Evolutionary conservation across 345 rosid species (phyloP).

Genomic region (Balakata baccata): DNA sequence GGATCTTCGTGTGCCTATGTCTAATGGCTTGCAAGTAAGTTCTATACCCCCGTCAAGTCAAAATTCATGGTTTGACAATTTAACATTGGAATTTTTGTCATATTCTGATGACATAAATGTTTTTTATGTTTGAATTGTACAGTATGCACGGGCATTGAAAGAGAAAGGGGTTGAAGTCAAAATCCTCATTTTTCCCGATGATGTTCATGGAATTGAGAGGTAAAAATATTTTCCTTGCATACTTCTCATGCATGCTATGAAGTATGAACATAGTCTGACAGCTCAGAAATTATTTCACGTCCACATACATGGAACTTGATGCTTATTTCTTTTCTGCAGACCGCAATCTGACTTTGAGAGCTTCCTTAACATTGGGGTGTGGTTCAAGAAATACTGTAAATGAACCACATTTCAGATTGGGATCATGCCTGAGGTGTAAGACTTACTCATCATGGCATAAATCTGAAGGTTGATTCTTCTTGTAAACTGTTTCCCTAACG

Average conservation of each 20-base stretch:
- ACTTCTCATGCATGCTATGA: neutral
- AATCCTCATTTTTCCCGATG: slow-evolving; percentile 62
- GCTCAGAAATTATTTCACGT: neutral
- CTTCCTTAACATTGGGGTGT: slow-evolving; percentile 69
- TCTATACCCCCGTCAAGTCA: slow-evolving; percentile 7
- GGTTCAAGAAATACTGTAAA: slow-evolving; percentile 82
- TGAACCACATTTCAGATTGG: slow-evolving; percentile 11
- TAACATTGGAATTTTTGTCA: neutral
- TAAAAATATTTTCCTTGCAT: slow-evolving; percentile 22
- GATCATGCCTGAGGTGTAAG: neutral
- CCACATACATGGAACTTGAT: slow-evolving; percentile 18
- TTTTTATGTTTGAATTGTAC: slow-evolving; percentile 19
- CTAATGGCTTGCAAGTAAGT: slow-evolving; percentile 81
- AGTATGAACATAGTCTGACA: neutral
- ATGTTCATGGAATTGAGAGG: slow-evolving; percentile 70
- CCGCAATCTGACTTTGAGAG: slow-evolving; percentile 85
- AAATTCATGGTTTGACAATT: neutral
- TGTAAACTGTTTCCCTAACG: neutral
- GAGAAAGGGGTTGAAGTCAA: slow-evolving; percentile 79
- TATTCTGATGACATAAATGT: neutral
- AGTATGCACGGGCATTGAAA: slow-evolving; percentile 78
- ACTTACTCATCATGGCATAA: neutral
- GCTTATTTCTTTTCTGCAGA: slow-evolving; percentile 42
- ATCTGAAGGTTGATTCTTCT: neutral
- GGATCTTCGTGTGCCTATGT: slow-evolving; percentile 86